phyloP scores from a whole-genome alignment of 2,329 filamentous ascomycete genomes.

The Gremmenia infestans region DNA sequence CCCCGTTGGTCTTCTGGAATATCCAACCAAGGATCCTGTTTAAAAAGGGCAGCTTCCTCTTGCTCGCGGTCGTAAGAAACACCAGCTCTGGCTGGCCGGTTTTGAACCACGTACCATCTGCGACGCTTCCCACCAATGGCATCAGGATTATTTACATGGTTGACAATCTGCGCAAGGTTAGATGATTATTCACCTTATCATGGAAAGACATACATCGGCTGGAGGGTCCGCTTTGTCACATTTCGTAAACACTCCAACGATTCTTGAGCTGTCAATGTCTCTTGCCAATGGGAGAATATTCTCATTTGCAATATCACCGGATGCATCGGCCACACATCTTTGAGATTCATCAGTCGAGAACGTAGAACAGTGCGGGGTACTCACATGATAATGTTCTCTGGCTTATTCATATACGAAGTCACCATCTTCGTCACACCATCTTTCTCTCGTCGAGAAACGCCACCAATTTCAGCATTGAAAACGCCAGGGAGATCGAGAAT shows the following conservation, averaged over 20 bases:
- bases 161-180: slow-evolving; percentile 7
- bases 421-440: slow-evolving; percentile 31
- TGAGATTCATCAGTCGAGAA: neutral
- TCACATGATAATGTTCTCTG: slow-evolving; percentile 37
- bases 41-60: slow-evolving; percentile 30
- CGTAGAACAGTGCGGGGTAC: slow-evolving; percentile 3
- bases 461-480: slow-evolving; percentile 22
- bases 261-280: slow-evolving; percentile 27
- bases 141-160: slow-evolving; percentile 9
- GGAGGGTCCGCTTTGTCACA: slow-evolving; percentile 30
- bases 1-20: slow-evolving; percentile 27
- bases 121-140: slow-evolving; percentile 21
- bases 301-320: slow-evolving; percentile 30
- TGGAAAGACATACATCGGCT: slow-evolving; percentile 12
- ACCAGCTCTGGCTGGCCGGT: slow-evolving; percentile 25
- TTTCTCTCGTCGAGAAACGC: slow-evolving; percentile 30
- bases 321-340: slow-evolving; percentile 34
- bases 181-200: neutral
- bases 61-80: slow-evolving; percentile 25
- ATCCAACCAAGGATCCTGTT: slow-evolving; percentile 26
- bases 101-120: slow-evolving; percentile 36
- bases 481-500: slow-evolving; percentile 37
- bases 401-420: slow-evolving; percentile 33
- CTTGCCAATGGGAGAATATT: slow-evolving; percentile 29
- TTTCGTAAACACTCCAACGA: slow-evolving; percentile 37